These are phyloP conservation scores for Mrakia frigida DNA, from an alignment of 768 basidiomycete species.

Conservation along the genomic window DNA sequence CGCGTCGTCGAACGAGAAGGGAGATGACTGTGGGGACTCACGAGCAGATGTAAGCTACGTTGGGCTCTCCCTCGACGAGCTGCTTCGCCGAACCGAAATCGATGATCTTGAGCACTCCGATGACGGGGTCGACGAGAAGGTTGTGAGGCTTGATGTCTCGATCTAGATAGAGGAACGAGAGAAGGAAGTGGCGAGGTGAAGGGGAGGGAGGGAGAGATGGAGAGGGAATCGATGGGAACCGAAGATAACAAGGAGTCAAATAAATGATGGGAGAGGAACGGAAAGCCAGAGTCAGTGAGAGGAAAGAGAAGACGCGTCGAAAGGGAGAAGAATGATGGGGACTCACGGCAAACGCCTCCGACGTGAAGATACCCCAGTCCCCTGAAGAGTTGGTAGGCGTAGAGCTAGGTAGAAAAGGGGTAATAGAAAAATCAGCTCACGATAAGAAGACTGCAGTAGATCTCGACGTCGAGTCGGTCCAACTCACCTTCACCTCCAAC, in stretches of 20 bases:
- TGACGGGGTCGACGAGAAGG: slow-evolving; percentile 89
- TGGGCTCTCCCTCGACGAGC: slow-evolving; percentile 92
- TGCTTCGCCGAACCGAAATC: slow-evolving; percentile 99
- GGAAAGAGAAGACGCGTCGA: not conserved
- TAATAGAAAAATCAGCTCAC: not conserved
- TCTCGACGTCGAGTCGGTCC: not conserved
- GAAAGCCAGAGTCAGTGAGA: too few relatives aligned
- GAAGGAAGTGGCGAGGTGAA: not conserved
- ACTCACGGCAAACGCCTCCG: slow-evolving; percentile 79
- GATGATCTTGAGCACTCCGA: slow-evolving; percentile 93
- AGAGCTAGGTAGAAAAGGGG: not conserved
- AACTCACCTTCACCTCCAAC: slow-evolving; percentile 77
- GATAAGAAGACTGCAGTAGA: slow-evolving; percentile 15
- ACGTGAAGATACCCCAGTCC: slow-evolving; percentile 99
- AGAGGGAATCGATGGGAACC: too few relatives aligned
- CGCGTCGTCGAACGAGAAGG: too few relatives aligned
- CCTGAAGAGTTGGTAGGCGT: slow-evolving; percentile 68
- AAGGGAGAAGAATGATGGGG: too few relatives aligned
- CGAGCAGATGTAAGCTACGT: slow-evolving; percentile 99
- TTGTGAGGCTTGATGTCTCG: slow-evolving; percentile 99
- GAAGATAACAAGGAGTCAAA: too few relatives aligned
- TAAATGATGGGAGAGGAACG: too few relatives aligned
- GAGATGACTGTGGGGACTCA: too few relatives aligned
- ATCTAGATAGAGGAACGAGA: slow-evolving; percentile 44
- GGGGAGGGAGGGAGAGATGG: too few relatives aligned